phyloP scores from a whole-genome alignment of 2,329 filamentous ascomycete genomes.

The Monascus ruber region DNA sequence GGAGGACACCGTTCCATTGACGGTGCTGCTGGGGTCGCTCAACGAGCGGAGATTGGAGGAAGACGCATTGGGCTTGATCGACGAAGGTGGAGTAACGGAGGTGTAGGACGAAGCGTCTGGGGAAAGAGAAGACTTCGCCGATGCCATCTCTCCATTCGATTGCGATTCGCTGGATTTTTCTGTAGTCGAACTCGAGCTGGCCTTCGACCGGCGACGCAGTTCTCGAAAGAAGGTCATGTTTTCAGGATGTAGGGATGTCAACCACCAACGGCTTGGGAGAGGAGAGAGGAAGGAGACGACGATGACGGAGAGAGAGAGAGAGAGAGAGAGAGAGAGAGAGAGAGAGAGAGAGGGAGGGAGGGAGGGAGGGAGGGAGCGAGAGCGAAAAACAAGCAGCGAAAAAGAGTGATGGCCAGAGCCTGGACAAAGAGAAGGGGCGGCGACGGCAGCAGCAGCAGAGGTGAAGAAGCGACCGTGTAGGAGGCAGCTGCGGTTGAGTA shows the following conservation, averaged over 20 bases:
- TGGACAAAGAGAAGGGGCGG: too few relatives aligned
- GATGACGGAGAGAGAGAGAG: constrained; percentile 3
- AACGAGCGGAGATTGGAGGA: constrained; percentile 47
- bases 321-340: not conserved
- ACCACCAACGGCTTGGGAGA: not conserved
- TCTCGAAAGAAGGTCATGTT: constrained; percentile 58
- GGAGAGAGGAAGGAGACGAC: constrained; percentile 3
- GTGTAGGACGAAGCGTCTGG: constrained; percentile 48
- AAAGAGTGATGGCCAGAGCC: too few relatives aligned
- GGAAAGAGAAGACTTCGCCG: constrained; percentile 53
- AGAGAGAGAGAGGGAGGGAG: not conserved
- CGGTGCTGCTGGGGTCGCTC: constrained; percentile 41
- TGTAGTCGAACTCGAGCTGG: constrained; percentile 55
- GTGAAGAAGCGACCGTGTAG: too few relatives aligned
- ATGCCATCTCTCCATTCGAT: constrained; percentile 50
- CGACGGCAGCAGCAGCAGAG: too few relatives aligned
- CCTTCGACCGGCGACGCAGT: constrained; percentile 63
- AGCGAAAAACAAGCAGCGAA: too few relatives aligned
- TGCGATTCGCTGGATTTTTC: constrained; percentile 23
- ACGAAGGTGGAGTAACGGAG: constrained; percentile 64
- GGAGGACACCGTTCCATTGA: constrained; percentile 5
- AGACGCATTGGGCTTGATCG: constrained; percentile 54
- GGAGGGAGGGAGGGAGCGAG: not conserved
- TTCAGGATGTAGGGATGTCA: not conserved
- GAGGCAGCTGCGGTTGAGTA: too few relatives aligned